Conservation (phyloP, 1,284 basidiomycete genomes). For the Sanguinoderma infundibulare region DNA sequence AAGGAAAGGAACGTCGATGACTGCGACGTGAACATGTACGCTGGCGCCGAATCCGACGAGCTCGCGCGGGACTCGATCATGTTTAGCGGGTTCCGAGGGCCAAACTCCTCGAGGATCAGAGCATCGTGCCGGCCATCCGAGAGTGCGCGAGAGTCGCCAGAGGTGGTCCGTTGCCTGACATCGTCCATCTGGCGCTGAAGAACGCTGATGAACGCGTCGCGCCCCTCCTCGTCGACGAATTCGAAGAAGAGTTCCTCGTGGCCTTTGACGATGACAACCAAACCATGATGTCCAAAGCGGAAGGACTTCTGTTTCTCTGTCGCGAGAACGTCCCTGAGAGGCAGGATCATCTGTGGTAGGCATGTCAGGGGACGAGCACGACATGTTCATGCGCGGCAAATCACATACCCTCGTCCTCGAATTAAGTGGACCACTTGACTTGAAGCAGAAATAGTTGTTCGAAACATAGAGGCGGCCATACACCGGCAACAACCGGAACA, state of each 20-base stretch:
- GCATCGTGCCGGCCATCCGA: conserved; percentile 64
- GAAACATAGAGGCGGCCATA: conserved; percentile 89
- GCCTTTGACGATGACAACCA: conserved; percentile 90
- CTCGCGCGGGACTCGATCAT: conserved; percentile 45
- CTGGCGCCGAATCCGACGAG: conserved; percentile 66
- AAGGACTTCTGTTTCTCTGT: conserved; percentile 87
- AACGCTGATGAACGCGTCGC: conserved; percentile 75
- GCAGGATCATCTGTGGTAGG: conserved; percentile 86
- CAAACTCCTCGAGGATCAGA: conserved; percentile 76
- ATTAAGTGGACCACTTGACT: conserved; percentile 77
- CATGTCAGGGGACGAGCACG: neutral
- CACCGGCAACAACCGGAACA: conserved; percentile 86
- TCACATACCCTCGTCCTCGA: conserved; percentile 75
- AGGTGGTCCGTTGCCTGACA: conserved; percentile 52
- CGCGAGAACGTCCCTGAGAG: conserved; percentile 86
- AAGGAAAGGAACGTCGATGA: conserved; percentile 94
- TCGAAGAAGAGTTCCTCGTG: conserved; percentile 98
- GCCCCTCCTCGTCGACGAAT: conserved; percentile 79
- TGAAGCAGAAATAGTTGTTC: conserved; percentile 89
- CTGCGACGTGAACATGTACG: conserved; percentile 94
- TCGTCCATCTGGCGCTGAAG: conserved; percentile 85
- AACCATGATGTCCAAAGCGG: conserved; percentile 86
- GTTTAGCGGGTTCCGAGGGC: conserved; percentile 46
- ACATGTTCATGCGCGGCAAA: neutral
- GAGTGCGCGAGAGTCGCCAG: conserved; percentile 45